These are phyloP conservation scores for Pleurozium schreberi DNA, from an alignment of 225 moss, liverwort and hornwort genomes.

Conservation along the genomic window DNA sequence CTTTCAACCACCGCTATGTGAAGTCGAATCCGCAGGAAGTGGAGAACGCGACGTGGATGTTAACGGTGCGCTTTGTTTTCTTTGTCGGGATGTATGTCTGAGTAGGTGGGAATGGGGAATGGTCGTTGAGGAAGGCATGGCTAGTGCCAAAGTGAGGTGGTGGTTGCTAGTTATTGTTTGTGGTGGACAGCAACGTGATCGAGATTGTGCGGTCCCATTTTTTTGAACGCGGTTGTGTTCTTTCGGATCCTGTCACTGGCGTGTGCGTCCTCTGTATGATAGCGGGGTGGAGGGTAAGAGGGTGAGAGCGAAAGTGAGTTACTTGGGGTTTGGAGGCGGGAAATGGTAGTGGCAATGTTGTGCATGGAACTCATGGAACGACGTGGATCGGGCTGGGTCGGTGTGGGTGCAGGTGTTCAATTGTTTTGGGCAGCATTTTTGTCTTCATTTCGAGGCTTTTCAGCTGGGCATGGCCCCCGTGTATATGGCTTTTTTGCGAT, in stretches of 20 bases:
- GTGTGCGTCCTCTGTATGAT: neutral
- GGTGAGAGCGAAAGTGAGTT: neutral
- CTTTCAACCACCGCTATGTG: conserved; percentile 99
- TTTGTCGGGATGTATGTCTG: neutral
- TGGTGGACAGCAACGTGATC: neutral
- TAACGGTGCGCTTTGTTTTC: conserved; percentile 51
- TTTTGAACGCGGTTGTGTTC: neutral
- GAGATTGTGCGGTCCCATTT: neutral
- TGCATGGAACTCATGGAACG: neutral
- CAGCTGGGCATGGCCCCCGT: conserved; percentile 99
- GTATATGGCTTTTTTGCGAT: conserved; percentile 96
- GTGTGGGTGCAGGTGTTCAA: conserved; percentile 69
- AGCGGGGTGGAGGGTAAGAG: neutral
- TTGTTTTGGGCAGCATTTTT: conserved; percentile 99
- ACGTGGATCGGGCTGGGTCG: neutral
- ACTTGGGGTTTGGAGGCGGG: neutral
- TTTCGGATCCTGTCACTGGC: neutral
- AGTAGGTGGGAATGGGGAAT: neutral
- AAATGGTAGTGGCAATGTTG: neutral
- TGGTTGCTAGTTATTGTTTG: neutral
- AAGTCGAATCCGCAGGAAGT: conserved; percentile 99
- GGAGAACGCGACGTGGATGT: conserved; percentile 99
- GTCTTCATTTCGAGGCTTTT: conserved; percentile 96
- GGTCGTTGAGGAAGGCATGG: neutral
- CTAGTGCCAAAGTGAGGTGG: neutral